Evolutionary conservation across 352 stramenopile species (phyloP).

Genomic region (Pythium sp.): DNA sequence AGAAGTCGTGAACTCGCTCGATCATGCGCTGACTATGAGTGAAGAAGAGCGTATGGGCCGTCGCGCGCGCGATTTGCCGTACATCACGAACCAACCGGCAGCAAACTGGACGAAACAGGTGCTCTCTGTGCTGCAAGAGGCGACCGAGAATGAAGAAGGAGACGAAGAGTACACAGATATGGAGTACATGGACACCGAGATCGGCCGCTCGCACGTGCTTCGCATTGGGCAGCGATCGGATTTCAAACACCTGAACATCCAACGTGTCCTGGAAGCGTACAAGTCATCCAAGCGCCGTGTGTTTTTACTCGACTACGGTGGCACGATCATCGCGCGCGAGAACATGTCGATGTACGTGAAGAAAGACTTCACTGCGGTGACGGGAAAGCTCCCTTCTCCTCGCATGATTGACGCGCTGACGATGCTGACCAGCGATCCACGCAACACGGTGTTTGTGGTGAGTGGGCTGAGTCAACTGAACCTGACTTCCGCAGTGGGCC

Average conservation of each 20-base stretch:
- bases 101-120: conserved; percentile 97
- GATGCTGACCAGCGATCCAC: conserved; percentile 86
- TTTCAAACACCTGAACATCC: conserved; percentile 84
- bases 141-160: conserved; percentile 57
- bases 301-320: conserved; percentile 97
- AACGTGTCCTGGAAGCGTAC: conserved; percentile 85
- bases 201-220: conserved; percentile 69
- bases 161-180: conserved; percentile 81
- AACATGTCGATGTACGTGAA: conserved; percentile 97
- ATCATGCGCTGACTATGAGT: conserved; percentile 93
- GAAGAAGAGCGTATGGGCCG: conserved; percentile 87
- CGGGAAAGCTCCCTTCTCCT: conserved; percentile 87
- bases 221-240: conserved; percentile 64
- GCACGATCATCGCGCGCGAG: conserved; percentile 91
- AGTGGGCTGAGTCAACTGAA: conserved; percentile 92
- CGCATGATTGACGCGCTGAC: conserved; percentile 89
- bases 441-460: conserved; percentile 98
- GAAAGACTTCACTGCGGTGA: conserved; percentile 94
- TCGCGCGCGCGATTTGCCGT: conserved; percentile 94
- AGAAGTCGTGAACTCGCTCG: conserved; percentile 87
- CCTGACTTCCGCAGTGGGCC: conserved; percentile 88
- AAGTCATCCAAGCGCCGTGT: conserved; percentile 84
- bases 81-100: conserved; percentile 92
- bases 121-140: conserved; percentile 83
- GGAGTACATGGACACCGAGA: conserved; percentile 88